phyloP scores from a whole-genome alignment of 768 basidiomycete genomes.

The Rhizopogon salebrosus region DNA sequence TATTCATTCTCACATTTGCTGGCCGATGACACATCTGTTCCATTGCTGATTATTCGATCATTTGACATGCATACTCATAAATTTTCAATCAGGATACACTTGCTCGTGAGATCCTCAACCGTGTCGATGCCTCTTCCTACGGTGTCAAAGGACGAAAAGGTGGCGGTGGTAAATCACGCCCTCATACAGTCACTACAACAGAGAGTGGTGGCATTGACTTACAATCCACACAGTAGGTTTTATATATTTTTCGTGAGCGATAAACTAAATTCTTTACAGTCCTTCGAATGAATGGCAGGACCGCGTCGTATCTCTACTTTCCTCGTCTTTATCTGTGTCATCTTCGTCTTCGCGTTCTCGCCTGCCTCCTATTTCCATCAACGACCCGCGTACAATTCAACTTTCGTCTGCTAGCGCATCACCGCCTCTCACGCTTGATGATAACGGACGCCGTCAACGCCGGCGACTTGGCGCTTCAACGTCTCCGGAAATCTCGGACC shows the following conservation, averaged over 20 bases:
- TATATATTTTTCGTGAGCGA: background rate
- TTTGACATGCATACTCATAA: background rate
- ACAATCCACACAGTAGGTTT: conserved; percentile 58
- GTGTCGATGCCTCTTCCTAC: conserved; percentile 78
- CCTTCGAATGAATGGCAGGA: conserved; percentile 87
- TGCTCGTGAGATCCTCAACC: conserved; percentile 73
- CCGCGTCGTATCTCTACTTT: conserved; percentile 35
- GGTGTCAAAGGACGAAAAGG: conserved; percentile 66
- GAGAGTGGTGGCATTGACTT: conserved; percentile 31
- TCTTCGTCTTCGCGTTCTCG: background rate
- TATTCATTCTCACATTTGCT: background rate
- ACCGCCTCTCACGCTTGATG: conserved; percentile 10
- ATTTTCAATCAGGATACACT: conserved; percentile 55
- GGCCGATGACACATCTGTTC: background rate
- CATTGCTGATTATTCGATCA: background rate
- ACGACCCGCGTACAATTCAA: conserved; percentile 9
- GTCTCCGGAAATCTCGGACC: conserved; percentile 10
- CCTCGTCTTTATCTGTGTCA: conserved; percentile 16
- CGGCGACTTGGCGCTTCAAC: conserved; percentile 40
- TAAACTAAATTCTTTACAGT: conserved; percentile 30
- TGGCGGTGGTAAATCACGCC: conserved; percentile 27
- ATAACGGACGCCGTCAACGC: conserved; percentile 42
- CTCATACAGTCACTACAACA: conserved; percentile 16
- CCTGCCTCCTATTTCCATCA: conserved; percentile 4
- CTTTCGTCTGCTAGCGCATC: conserved; percentile 8